phyloP scores from a whole-genome alignment of 768 basidiomycete species.

The Asterophora lycoperdoides region DNA sequence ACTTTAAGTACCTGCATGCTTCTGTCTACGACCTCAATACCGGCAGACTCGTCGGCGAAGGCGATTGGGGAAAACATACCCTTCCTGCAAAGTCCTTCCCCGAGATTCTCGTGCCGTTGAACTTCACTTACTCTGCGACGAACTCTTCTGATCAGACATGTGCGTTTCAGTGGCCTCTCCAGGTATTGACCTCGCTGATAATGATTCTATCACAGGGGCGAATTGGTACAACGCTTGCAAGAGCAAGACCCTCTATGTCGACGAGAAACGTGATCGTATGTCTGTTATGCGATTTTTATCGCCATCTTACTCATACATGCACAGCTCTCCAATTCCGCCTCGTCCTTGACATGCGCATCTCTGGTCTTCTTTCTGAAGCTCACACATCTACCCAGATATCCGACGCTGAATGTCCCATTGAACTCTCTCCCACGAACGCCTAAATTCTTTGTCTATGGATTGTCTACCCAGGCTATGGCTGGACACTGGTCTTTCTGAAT shows the following conservation, averaged over 20 bases:
- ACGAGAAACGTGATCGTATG: slow-evolving; percentile 57
- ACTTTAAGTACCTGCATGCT: slow-evolving; percentile 64
- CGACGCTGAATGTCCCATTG: slow-evolving; percentile 65
- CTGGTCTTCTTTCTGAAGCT: slow-evolving; percentile 56
- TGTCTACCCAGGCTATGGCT: neutral
- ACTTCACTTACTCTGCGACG: slow-evolving; percentile 76
- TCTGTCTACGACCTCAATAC: slow-evolving; percentile 68
- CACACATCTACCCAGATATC: slow-evolving; percentile 52
- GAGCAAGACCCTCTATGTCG: slow-evolving; percentile 45
- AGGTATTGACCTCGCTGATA: slow-evolving; percentile 4
- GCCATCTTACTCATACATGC: slow-evolving; percentile 19
- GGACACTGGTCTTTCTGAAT: slow-evolving; percentile 3
- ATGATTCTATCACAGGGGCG: slow-evolving; percentile 41
- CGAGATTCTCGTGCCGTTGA: slow-evolving; percentile 68
- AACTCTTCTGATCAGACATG: slow-evolving; percentile 86
- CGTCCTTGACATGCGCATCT: slow-evolving; percentile 61
- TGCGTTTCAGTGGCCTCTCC: slow-evolving; percentile 24
- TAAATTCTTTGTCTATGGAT: slow-evolving; percentile 26
- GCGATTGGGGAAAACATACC: slow-evolving; percentile 53
- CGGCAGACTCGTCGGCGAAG: slow-evolving; percentile 58
- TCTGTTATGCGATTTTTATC: slow-evolving; percentile 2
- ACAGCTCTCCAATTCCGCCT: slow-evolving; percentile 62
- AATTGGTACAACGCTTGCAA: slow-evolving; percentile 78
- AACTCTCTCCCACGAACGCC: slow-evolving; percentile 50
- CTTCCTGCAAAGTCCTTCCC: slow-evolving; percentile 65